A percentile compares a stretch with the other conserved stretches of the same genome.
These are phyloP conservation scores for Panus rudis DNA, from an alignment of 768 basidiomycete genomes.

Conservation along the genomic window DNA sequence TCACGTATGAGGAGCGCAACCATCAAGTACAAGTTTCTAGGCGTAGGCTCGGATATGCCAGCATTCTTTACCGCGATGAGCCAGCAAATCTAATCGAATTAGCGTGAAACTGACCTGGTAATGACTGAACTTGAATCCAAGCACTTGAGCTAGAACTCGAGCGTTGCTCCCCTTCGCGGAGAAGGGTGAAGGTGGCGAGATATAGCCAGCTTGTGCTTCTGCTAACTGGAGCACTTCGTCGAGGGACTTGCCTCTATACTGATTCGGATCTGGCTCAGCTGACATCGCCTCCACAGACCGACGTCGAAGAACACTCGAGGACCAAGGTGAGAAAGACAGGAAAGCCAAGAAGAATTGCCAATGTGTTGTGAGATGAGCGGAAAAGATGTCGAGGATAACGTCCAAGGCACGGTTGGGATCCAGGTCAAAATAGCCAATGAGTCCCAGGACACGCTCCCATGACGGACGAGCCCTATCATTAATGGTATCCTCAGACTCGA, in stretches of 20 bases:
- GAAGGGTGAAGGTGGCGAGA: constrained; percentile 4
- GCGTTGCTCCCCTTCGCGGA: constrained; percentile 31
- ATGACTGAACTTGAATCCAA: constrained; percentile 95
- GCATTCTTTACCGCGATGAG: too few relatives aligned
- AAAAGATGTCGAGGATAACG: constrained; percentile 87
- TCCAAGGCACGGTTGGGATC: constrained; percentile 94
- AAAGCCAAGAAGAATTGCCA: constrained; percentile 86
- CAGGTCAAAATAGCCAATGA: constrained; percentile 94
- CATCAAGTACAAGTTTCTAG: constrained; percentile 70
- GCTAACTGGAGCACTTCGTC: constrained; percentile 60
- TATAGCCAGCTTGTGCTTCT: constrained; percentile 29
- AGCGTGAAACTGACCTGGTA: constrained; percentile 72
- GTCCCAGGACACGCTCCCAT: constrained; percentile 81
- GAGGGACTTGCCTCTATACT: constrained; percentile 52
- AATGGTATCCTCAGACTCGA: constrained; percentile 50
- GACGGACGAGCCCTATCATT: constrained; percentile 59
- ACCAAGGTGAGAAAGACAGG: constrained; percentile 85
- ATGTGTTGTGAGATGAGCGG: constrained; percentile 73
- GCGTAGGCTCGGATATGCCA: constrained; percentile 56
- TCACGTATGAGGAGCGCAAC: constrained; percentile 88
- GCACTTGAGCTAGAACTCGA: constrained; percentile 76
- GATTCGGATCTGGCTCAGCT: constrained; percentile 29
- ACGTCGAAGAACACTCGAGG: too few relatives aligned
- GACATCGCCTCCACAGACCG: constrained; percentile 33
- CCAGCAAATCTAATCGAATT: too few relatives aligned